phyloP scores from a whole-genome alignment of 345 rosid species.

The Pistacia integerrima region DNA sequence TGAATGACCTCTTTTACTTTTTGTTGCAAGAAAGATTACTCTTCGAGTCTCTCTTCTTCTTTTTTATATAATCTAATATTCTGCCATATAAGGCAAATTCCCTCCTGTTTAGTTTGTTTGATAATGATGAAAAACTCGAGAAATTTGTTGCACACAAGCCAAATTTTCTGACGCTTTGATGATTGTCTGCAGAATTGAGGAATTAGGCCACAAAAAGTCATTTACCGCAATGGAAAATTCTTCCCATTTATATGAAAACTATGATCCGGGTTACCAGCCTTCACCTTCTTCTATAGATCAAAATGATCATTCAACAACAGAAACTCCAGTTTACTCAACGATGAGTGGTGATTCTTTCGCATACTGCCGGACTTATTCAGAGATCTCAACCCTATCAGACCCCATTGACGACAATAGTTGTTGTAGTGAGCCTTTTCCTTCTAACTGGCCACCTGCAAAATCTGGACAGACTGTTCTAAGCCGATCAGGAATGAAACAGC shows the following conservation, averaged over 20 bases:
- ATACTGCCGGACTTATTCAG: constrained; percentile 62
- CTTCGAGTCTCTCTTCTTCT: constrained; percentile 25
- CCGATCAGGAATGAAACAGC: constrained; percentile 40
- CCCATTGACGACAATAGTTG: constrained; percentile 55
- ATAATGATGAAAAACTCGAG: constrained; percentile 21
- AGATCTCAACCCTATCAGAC: constrained; percentile 65
- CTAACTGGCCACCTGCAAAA: constrained; percentile 46
- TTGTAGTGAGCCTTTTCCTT: constrained; percentile 67
- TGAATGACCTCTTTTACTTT: constrained; percentile 50
- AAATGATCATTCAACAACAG: constrained; percentile 50
- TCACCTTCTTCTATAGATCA: constrained; percentile 58
- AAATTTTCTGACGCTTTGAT: constrained; percentile 22
- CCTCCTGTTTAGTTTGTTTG: constrained; percentile 23
- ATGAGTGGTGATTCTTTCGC: constrained; percentile 57
- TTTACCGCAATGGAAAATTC: constrained; percentile 40
- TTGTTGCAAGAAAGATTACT: constrained; percentile 33
- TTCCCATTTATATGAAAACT: constrained; percentile 45
- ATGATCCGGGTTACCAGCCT: constrained; percentile 51
- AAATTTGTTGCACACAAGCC: constrained; percentile 26
- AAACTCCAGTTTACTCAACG: constrained; percentile 58
- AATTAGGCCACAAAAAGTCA: not conserved
- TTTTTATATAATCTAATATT: constrained; percentile 21
- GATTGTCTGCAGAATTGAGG: constrained; percentile 40
- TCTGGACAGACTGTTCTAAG: constrained; percentile 31
- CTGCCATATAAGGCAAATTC: constrained; percentile 26